phyloP scores from a whole-genome alignment of 2,329 filamentous ascomycete genomes.

The Botrytis medusae region DNA sequence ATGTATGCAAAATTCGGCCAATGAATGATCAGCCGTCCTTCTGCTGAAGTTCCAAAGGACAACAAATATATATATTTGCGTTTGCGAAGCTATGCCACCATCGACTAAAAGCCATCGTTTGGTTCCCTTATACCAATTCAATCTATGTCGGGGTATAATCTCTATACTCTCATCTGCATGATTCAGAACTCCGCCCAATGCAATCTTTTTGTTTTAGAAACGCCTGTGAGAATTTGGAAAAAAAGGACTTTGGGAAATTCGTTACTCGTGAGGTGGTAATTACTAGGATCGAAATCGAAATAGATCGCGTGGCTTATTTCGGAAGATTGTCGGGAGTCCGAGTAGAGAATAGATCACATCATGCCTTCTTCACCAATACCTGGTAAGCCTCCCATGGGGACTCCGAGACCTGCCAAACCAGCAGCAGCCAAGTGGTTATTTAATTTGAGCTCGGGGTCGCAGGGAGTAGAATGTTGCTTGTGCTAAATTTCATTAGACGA shows the following conservation, averaged over 20 bases:
- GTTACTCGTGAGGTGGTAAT: slow-evolving; percentile 9
- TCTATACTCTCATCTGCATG: slow-evolving; percentile 28
- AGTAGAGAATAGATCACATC: slow-evolving; percentile 30
- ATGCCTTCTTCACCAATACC: slow-evolving; percentile 56
- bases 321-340: slow-evolving; percentile 11
- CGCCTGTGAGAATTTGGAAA: slow-evolving; percentile 10
- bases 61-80: not conserved
- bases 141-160: slow-evolving; percentile 39
- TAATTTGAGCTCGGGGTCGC: slow-evolving; percentile 76
- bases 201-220: slow-evolving; percentile 25
- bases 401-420: slow-evolving; percentile 36
- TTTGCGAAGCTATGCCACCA: not conserved
- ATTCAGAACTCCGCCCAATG: slow-evolving; percentile 37
- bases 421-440: slow-evolving; percentile 40
- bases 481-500: slow-evolving; percentile 51
- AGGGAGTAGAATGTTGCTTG: slow-evolving; percentile 81
- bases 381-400: slow-evolving; percentile 47
- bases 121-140: slow-evolving; percentile 27
- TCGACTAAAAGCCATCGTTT: slow-evolving; percentile 7
- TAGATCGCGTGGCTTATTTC: slow-evolving; percentile 15
- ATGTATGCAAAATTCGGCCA: not conserved
- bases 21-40: slow-evolving; percentile 1
- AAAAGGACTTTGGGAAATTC: slow-evolving; percentile 8
- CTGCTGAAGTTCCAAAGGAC: not conserved
- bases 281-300: slow-evolving; percentile 19